Conservation (phyloP, 306 rosid genomes). For the Geum urbanum region DNA sequence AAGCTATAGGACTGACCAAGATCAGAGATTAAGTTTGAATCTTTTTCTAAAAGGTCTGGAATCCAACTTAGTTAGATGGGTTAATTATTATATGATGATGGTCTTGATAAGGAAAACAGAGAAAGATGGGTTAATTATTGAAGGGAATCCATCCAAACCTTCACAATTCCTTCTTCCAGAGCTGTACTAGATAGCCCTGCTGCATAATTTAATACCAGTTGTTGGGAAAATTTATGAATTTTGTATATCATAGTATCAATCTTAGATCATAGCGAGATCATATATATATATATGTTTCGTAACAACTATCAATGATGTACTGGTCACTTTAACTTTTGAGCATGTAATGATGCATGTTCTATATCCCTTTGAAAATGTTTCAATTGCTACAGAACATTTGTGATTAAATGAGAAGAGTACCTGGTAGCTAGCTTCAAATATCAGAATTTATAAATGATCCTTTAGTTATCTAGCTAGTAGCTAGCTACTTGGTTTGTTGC, state of each 20-base stretch:
- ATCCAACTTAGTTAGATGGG: too few relatives aligned
- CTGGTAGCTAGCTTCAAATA: neutral
- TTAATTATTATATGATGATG: slow-evolving; percentile 22
- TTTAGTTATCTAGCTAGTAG: neutral
- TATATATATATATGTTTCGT: neutral
- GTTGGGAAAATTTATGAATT: neutral
- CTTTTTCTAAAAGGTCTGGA: too few relatives aligned
- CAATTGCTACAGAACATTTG: too few relatives aligned
- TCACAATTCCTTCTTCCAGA: slow-evolving; percentile 30
- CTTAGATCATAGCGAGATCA: neutral
- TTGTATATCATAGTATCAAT: neutral
- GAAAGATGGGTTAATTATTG: slow-evolving; percentile 24
- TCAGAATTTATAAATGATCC: neutral
- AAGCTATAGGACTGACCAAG: too few relatives aligned
- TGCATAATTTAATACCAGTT: neutral
- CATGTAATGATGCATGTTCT: too few relatives aligned
- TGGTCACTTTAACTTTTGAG: too few relatives aligned
- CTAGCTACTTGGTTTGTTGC: too few relatives aligned
- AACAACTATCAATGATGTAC: too few relatives aligned
- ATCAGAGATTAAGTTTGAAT: too few relatives aligned
- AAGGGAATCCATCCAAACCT: slow-evolving; percentile 30
- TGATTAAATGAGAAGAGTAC: neutral
- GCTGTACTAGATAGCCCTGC: neutral
- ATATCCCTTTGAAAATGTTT: too few relatives aligned
- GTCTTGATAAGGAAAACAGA: neutral